Evolutionary conservation across 1,284 basidiomycete genomes (phyloP).

Genomic region (Sanghuangporus baumii): DNA sequence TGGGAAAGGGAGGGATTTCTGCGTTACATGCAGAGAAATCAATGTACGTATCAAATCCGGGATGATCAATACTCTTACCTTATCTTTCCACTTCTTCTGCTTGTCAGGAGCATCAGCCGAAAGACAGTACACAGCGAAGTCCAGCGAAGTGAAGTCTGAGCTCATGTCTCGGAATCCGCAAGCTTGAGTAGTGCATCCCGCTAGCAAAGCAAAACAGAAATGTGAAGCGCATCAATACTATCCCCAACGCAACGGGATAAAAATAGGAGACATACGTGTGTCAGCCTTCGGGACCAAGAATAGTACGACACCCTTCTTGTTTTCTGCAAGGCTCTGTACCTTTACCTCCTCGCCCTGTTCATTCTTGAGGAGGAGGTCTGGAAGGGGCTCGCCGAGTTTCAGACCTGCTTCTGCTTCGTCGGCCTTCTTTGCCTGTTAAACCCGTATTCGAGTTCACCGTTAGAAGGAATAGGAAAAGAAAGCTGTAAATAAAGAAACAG

Average conservation of each 20-base stretch:
- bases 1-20: constrained; percentile 81
- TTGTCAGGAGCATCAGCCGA: constrained; percentile 78
- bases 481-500: neutral
- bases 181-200: constrained; percentile 85
- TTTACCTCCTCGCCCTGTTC: constrained; percentile 72
- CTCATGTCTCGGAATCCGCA: constrained; percentile 85
- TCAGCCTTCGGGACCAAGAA: constrained; percentile 86
- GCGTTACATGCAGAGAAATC: constrained; percentile 26
- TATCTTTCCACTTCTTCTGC: constrained; percentile 80
- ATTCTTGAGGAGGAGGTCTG: constrained; percentile 71
- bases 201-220: constrained; percentile 32
- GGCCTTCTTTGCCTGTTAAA: constrained; percentile 2
- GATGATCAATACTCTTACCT: constrained; percentile 40
- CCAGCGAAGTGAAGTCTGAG: constrained; percentile 61
- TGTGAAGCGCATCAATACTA: neutral
- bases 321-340: constrained; percentile 50
- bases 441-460: neutral
- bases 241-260: neutral
- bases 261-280: constrained; percentile 51
- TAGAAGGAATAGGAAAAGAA: neutral
- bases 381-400: constrained; percentile 68
- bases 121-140: constrained; percentile 81
- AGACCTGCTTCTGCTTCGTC: constrained; percentile 1
- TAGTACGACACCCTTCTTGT: constrained; percentile 68
- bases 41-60: neutral